A percentile compares a stretch with the other conserved stretches of the same genome.
Evolutionary conservation across 2,329 filamentous ascomycete species (phyloP).

Genomic region (Botrytis aclada): DNA sequence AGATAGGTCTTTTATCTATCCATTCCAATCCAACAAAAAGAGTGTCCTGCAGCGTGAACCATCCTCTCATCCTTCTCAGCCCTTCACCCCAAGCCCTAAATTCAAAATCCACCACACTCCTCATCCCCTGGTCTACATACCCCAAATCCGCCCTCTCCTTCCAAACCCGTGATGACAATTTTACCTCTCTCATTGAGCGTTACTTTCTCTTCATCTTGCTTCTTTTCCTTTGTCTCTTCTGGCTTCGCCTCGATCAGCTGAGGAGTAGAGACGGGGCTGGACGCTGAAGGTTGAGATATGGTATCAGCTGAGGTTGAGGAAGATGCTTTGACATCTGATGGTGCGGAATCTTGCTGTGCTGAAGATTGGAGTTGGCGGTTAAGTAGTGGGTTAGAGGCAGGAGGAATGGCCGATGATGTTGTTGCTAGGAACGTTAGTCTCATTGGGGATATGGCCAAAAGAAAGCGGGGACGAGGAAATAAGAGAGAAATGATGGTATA

Average conservation of each 20-base stretch:
- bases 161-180: conserved; percentile 18
- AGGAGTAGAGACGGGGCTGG: neutral
- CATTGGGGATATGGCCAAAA: neutral
- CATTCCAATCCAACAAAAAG: neutral
- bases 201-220: neutral
- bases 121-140: conserved; percentile 14
- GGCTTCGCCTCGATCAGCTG: neutral
- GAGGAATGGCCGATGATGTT: neutral
- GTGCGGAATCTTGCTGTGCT: neutral
- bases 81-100: neutral
- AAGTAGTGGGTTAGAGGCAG: neutral
- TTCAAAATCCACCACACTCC: conserved; percentile 17
- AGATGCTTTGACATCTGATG: neutral
- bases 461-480: neutral
- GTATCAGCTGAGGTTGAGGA: neutral
- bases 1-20: neutral
- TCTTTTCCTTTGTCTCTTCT: neutral
- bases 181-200: conserved; percentile 20
- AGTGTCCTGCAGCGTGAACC: neutral
- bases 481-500: neutral
- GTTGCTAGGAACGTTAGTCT: neutral
- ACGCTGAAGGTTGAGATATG: neutral
- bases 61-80: neutral
- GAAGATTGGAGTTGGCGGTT: neutral
- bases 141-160: conserved; percentile 12